phyloP scores from a whole-genome alignment of 1,139 yeast genomes.

The Saccharomycopsis phalli region DNA sequence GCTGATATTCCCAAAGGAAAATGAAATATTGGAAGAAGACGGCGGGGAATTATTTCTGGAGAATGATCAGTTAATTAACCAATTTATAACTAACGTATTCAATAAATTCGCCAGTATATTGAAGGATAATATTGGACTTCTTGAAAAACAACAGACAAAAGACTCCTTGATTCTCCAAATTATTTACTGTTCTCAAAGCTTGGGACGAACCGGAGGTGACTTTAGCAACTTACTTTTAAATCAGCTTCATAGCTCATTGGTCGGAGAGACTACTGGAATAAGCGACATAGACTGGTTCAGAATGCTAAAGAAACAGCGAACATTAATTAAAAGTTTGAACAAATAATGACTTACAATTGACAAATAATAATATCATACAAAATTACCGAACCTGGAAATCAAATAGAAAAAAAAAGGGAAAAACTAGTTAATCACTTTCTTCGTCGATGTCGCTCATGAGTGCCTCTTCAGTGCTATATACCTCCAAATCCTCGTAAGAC shows the following conservation, averaged over 20 bases:
- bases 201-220: conserved; percentile 62
- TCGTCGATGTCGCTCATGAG: conserved; percentile 20
- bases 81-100: conserved; percentile 35
- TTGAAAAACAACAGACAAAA: conserved; percentile 37
- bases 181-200: conserved; percentile 67
- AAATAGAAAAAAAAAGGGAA: conserved; percentile 3
- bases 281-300: conserved; percentile 25
- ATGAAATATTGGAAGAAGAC: too few relatives aligned
- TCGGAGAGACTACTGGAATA: conserved; percentile 16
- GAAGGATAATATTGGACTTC: conserved; percentile 29
- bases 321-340: conserved; percentile 7
- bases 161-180: conserved; percentile 65
- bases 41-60: conserved; percentile 21
- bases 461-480: conserved; percentile 25
- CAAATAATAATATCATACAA: conserved; percentile 3
- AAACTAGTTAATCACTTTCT: conserved; percentile 7
- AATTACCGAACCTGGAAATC: too few relatives aligned
- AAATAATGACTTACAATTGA: background rate
- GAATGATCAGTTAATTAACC: conserved; percentile 30
- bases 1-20: conserved; percentile 44
- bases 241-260: conserved; percentile 1
- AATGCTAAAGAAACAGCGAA: conserved; percentile 14
- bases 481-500: conserved; percentile 10
- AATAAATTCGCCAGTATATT: conserved; percentile 30
- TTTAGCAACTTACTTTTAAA: conserved; percentile 37